Base-by-base conservation (phyloP, 768 basidiomycete genomes). In the Termitomyces sp. region DNA sequence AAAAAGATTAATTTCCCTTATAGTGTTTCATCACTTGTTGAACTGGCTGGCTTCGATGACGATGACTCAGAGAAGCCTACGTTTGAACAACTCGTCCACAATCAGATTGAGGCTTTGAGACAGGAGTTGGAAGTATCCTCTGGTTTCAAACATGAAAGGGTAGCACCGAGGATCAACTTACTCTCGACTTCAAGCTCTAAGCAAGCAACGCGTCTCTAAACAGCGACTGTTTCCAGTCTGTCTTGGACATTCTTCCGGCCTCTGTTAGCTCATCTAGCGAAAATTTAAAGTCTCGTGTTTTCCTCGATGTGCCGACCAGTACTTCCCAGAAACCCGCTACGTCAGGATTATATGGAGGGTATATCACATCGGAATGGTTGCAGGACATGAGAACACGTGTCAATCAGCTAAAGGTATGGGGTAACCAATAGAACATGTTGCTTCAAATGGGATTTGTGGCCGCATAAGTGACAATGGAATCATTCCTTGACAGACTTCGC, bases 1-100 rank as follows among this genome's bases (percentile, higher is more conserved):
- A 46, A 20, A 55, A 51, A 33, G 20, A 40, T 10, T 38, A 6
- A 18, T 61, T 43, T 36, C 6, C 56, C 13, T 62, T 20, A 9
- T 32, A 92, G 91, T 67, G 85, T 93, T 18, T 87, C 91, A 4
- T 75, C 86, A 3, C 78, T 93, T n/a, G 84, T 93, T 30, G 78
- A 78, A 12, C 70, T 93, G 16, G 85, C 83, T 6, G 77, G 76
- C 28, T 77, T 77, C 41, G 77, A 82, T 26, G 79, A 77, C 4
- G 68, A 77, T 14, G 74, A 82, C 41, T 36, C 54, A 1, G 59
- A 50, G 49, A 80, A 78, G 59, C 75, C 78, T 7, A 55, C 75
- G 2, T 93, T 94, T 67, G 71, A 68, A 1, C 63, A 64, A 7
- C 65, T 82, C 4, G 63, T 94, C 48, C 82, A 82, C 70, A 67